phyloP scores from a whole-genome alignment of 164 flowering plant genomes.

The Vitis rupestris region DNA sequence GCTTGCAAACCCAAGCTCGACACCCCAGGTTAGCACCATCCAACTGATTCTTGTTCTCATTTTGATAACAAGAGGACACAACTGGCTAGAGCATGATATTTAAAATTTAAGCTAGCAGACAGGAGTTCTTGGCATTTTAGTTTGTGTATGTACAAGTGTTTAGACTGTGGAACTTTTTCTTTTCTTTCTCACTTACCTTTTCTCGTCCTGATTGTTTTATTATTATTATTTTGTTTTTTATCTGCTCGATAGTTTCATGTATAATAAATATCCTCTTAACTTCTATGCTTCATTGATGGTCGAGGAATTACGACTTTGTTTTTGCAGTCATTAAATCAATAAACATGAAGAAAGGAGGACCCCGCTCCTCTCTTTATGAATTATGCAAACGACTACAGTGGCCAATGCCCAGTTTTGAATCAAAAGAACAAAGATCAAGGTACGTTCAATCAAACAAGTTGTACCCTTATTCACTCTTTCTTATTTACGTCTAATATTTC shows the following conservation, averaged over 20 bases:
- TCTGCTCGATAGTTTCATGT: neutral
- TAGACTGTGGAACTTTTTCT: neutral
- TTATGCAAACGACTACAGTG: slow-evolving; percentile 71
- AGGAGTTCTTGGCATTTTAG: neutral
- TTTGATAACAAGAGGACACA: neutral
- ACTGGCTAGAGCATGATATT: too few species aligned
- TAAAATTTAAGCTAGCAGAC: too few species aligned
- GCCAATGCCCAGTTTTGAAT: slow-evolving; percentile 71
- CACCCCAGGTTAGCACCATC: slow-evolving; percentile 30
- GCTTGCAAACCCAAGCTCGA: slow-evolving; percentile 4
- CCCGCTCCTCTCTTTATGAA: slow-evolving; percentile 54
- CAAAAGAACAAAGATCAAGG: slow-evolving; percentile 59
- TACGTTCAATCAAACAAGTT: slow-evolving; percentile 17
- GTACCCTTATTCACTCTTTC: neutral
- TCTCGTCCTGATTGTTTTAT: too few species aligned
- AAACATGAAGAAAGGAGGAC: slow-evolving; percentile 78
- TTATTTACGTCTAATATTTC: neutral
- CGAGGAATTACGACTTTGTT: neutral
- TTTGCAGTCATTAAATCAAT: slow-evolving; percentile 51
- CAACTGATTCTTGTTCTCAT: neutral
- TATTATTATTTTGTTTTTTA: too few species aligned
- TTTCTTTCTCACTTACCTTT: neutral
- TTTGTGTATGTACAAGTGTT: neutral
- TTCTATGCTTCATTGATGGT: neutral
- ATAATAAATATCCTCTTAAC: too few species aligned